A percentile compares a stretch with the other conserved stretches of the same genome.
Conservation (phyloP, 129 eudicot species). For the Saposhnikovia divaricata region DNA sequence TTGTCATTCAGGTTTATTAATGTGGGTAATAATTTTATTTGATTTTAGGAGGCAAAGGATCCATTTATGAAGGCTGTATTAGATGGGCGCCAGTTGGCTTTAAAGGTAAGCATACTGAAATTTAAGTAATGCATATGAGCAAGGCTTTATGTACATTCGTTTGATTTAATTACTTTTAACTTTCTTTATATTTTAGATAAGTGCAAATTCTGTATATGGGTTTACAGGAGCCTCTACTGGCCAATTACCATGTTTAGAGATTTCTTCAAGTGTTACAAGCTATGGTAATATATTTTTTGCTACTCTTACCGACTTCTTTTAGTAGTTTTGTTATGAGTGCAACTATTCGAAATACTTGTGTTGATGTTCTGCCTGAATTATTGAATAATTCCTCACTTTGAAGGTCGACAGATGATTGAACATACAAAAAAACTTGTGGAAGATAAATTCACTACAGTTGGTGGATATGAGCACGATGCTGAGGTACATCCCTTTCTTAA, state of each 20-base stretch:
- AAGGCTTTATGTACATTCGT: background rate
- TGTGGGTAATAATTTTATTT: constrained; percentile 6
- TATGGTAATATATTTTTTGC: constrained; percentile 47
- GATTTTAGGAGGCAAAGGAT: constrained; percentile 83
- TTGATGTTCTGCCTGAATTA: constrained; percentile 8
- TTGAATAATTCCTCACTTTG: constrained; percentile 4
- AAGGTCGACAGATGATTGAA: constrained; percentile 98
- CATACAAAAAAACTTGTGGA: constrained; percentile 92
- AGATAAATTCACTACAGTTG: constrained; percentile 69
- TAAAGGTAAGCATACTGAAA: constrained; percentile 50
- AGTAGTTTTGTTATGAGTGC: background rate
- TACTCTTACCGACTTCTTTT: background rate
- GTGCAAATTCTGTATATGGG: constrained; percentile 99
- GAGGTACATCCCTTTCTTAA: constrained; percentile 36
- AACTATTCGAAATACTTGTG: background rate
- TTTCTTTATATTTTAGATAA: constrained; percentile 45
- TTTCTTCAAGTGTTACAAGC: constrained; percentile 98
- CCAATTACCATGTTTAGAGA: constrained; percentile 91
- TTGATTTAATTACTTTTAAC: constrained; percentile 4
- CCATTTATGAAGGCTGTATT: constrained; percentile 91
- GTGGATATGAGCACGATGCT: constrained; percentile 74
- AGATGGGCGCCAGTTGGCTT: constrained; percentile 95
- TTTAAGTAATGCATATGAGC: background rate
- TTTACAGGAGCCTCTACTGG: constrained; percentile 98
- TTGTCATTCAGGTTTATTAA: background rate